A percentile compares a stretch with the other conserved stretches of the same genome.
Evolutionary conservation across 345 rosid species (phyloP).

Genomic region (Populus tremula): DNA sequence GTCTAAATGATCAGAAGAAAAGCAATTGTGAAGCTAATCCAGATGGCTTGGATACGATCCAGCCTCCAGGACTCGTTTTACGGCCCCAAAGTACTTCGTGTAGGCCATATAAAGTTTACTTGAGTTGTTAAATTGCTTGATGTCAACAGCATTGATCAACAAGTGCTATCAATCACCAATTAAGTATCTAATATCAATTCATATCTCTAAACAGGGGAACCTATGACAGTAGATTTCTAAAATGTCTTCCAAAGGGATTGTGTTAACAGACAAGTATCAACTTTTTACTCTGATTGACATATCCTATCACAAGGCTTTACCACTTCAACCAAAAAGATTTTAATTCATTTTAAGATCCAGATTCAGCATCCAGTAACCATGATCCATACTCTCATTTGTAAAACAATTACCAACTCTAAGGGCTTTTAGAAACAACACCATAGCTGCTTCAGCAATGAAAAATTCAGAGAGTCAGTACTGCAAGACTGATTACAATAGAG

Average conservation of each 20-base stretch:
- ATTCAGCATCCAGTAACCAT: neutral
- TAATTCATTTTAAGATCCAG: neutral
- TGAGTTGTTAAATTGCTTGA: neutral
- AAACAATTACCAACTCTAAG: neutral
- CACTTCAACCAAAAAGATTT: neutral
- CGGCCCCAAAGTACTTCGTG: neutral
- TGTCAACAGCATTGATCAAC: neutral
- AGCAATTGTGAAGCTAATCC: slow-evolving; percentile 11
- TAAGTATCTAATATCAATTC: neutral
- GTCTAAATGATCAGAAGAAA: neutral
- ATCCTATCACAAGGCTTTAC: neutral
- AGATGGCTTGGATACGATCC: neutral
- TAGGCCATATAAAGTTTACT: neutral
- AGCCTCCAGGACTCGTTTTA: neutral
- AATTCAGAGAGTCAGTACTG: neutral
- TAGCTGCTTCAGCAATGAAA: neutral
- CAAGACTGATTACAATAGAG: neutral
- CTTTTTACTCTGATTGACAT: neutral
- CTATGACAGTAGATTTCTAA: neutral
- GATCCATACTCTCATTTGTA: neutral
- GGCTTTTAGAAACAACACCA: neutral
- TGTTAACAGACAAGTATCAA: neutral
- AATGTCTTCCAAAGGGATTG: neutral
- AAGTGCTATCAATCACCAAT: neutral
- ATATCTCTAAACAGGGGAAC: neutral